Evolutionary conservation across 192 early-diverging fungal species (phyloP), one percentile per base, ranked within the genome.

Genomic region (Coemansia erecta): DNA sequence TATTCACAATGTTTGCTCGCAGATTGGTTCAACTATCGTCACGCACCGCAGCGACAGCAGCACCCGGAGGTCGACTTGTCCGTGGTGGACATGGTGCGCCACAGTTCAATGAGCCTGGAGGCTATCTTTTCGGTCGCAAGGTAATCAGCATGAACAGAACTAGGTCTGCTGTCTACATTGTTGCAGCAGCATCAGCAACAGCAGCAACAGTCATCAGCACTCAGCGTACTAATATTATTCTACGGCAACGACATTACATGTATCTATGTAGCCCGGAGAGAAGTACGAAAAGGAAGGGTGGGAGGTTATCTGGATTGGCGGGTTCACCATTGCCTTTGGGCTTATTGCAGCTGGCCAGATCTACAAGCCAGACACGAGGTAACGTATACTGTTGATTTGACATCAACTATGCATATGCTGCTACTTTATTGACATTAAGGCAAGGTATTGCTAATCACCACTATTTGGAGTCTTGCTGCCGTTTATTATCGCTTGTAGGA

Each of bases 351-450:
- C 77, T 28, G 68, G 83, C 17, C 54, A 82, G 21, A 81, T 85
- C 76, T 92, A 90, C 82, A 89, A 89, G 77, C 90, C 90, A 15
- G 86, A 92, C 63, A 87, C 87, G 21, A 89, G 84, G 87, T 87
- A 83, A 67, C 8, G 54, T 45, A 3, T 10, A 35, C 4, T 8
- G 48, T 46, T 46, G 44, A 10, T 18, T 46, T 46, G 44, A 3
- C 35, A 11, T 9, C 1, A 1, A 37, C 17, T n/a, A 21, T 17
- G 17, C 44, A 15, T 10, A 11, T 24, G 23, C 23, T 12, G 26
- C 26, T 4, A 4, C 14, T 23, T 10, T 49, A 49, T 24, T 13
- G 1, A 22, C 28, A 33, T 33, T 53, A 5, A 15, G 6, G 12
- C 9, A 8, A 6, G 19, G 0, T 45, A 17, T n/a, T 53, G 51